Evolutionary conservation across 176 grass and related monocot species (phyloP), one percentile per base, ranked within the genome.

Genomic region (Luzula sylvatica): DNA sequence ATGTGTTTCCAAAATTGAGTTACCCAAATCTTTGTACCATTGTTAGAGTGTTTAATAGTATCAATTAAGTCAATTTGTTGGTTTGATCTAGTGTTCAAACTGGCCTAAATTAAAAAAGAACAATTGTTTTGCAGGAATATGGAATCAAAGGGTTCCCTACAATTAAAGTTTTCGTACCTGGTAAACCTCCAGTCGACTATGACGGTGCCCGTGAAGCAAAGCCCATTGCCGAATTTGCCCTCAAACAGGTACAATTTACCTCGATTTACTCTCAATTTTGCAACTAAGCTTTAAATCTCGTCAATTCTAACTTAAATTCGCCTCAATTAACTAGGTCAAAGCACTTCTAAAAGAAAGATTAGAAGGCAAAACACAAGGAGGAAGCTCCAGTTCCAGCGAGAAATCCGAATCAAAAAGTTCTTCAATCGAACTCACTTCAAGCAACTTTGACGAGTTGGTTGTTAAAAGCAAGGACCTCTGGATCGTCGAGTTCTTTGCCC

Each of bases 401-500:
- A 87, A 35, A 35, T 69, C 30, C 72, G 93, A 99, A 90, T 52
- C 75, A 69, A 64, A 64, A 19, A 64, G 24, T 50, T 64, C 70
- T 61, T 99, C 93, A 52, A 4, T 92, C 61, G 82, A 59, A 60
- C 47, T 99, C 30, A 99, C 74, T 59, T 92, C 93, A 5, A 73
- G 8, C 7, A 99, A 92, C 68, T 99, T 99, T 20, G 93, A 99
- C 61, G 78, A 92, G 30, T 69, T 86, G 7, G 93, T 99, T 56
- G 23, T 78, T 23, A 99, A 92, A 70, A 92, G 86, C 58, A 99
- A 92, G 39, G 93, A 99, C 44, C 65, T 99, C 49, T 99, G 82
- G 93, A 87, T 99, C 42, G 86, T 99, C 62, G 93, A 99, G 53
- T 92, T 99, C 49, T 99, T 99, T 69, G 93, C 93, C 56, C 93